Conservation (phyloP, 352 stramenopile species). For the Phytophthora cryptogea region DNA sequence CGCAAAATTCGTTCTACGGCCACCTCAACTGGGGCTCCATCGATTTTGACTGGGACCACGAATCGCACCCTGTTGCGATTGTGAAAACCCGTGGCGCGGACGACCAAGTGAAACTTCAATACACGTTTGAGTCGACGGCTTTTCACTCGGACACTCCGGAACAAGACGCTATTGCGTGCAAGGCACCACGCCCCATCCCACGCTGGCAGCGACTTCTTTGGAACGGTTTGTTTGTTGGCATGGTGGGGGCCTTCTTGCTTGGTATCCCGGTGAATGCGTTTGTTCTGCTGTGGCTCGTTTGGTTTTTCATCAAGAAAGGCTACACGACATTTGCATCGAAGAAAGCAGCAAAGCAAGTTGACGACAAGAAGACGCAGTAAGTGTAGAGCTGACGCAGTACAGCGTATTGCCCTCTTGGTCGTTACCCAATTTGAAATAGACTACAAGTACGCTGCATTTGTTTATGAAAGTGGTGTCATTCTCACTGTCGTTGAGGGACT, state of each 20-base stretch:
- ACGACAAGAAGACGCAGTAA: slow-evolving; percentile 40
- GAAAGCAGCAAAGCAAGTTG: slow-evolving; percentile 7
- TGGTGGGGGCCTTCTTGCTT: slow-evolving; percentile 47
- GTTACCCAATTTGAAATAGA: slow-evolving; percentile 36
- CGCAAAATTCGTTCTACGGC: slow-evolving; percentile 75
- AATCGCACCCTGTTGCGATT: slow-evolving; percentile 55
- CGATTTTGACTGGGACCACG: slow-evolving; percentile 87
- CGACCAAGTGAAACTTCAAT: slow-evolving; percentile 70
- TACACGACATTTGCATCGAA: slow-evolving; percentile 12
- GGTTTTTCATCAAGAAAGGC: slow-evolving; percentile 57
- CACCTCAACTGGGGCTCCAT: slow-evolving; percentile 94
- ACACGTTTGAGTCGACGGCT: slow-evolving; percentile 52
- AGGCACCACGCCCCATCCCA: slow-evolving; percentile 46
- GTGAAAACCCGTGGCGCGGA: slow-evolving; percentile 65
- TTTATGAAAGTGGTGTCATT: not conserved
- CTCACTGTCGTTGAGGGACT: too few species aligned
- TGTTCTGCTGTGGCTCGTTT: slow-evolving; percentile 64
- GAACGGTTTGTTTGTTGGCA: slow-evolving; percentile 41
- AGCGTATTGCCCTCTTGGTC: not conserved
- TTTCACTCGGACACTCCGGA: slow-evolving; percentile 46
- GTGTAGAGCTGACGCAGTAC: slow-evolving; percentile 12
- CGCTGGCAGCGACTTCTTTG: slow-evolving; percentile 42
- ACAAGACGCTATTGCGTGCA: slow-evolving; percentile 52
- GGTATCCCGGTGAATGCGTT: slow-evolving; percentile 58
- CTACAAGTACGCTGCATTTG: not conserved